Base-by-base conservation (phyloP, 1,284 basidiomycete species). In the Sporisorium graminicola region DNA sequence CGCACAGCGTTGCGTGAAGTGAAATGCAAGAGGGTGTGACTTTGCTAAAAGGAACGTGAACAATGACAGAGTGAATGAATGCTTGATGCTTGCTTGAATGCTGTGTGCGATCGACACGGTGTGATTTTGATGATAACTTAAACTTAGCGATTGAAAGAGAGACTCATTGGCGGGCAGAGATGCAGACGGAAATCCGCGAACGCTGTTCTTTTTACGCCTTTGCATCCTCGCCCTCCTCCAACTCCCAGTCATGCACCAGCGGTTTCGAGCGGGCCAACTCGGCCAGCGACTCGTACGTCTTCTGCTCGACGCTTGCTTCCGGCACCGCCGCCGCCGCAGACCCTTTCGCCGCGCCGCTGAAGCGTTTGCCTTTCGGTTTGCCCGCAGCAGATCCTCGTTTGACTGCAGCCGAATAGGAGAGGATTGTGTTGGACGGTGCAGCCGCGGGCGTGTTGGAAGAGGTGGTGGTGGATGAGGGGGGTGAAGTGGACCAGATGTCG, bases 371-470 rank as follows among this genome's bases (percentile, higher is more conserved):
- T 7, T n/a, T 13, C 24, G 47, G 46, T 24, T 56, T 65, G 27
- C 55, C 64, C 6, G 42, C 6, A 5, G 33, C 20, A 5, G 53
- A 20, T 9, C 24, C 57, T 10, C 62, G 51, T 29, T 74, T 68
- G 4, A 54, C 57, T 0, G 62, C 71, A 3, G 71, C 71, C 8
- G 71, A 74, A 31, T 74, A 74, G 29, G 53, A 65, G n/a, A 74
- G 33, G 14, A 46, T 59, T 5, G 54, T 27, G 10, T n/a, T 53
- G 27, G 52, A 13, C 13, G 54, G 16, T 4, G 40, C 46, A 26
- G 43, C 18, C n/a, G n/a, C n/a, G n/a, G n/a, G n/a, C n/a, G n/a
- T n/a, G n/a, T n/a, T n/a, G n/a, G n/a, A n/a, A 5, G 61, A 14
- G 5, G 43, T 5, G 0, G 55, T n/a, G 6, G 37, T 24, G 16